phyloP scores from a whole-genome alignment of 768 basidiomycete species.

The Xerocomus brunneocitrinus region DNA sequence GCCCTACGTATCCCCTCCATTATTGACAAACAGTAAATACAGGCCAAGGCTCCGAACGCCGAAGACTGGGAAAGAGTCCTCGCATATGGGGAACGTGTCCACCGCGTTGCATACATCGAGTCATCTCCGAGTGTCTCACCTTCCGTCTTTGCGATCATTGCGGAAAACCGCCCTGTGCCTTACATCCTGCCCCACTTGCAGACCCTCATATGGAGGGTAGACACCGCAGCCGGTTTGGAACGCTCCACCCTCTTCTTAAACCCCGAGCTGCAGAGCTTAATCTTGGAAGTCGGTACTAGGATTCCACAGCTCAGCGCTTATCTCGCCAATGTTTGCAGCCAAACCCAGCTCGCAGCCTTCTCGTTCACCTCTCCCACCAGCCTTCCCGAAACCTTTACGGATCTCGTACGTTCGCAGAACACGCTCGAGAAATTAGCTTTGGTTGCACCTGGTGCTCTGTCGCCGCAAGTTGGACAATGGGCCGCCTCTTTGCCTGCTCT shows the following conservation, averaged over 20 bases:
- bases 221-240: conserved; percentile 61
- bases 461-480: conserved; percentile 71
- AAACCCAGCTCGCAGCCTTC: conserved; percentile 60
- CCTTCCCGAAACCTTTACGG: conserved; percentile 68
- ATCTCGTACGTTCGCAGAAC: conserved; percentile 56
- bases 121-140: conserved; percentile 56
- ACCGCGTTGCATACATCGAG: conserved; percentile 67
- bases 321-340: conserved; percentile 59
- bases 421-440: conserved; percentile 58
- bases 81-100: conserved; percentile 64
- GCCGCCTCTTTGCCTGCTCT: conserved; percentile 58
- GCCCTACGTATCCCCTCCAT: neutral
- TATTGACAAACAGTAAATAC: conserved; percentile 9
- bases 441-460: conserved; percentile 70
- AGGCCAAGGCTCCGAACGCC: conserved; percentile 59
- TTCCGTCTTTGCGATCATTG: conserved; percentile 62
- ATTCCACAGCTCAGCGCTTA: conserved; percentile 58
- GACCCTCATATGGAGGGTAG: conserved; percentile 68
- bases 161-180: conserved; percentile 56
- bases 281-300: conserved; percentile 56
- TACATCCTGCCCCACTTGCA: conserved; percentile 68
- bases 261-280: conserved; percentile 55
- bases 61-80: conserved; percentile 68
- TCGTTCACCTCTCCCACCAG: conserved; percentile 66
- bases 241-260: conserved; percentile 61